Evolutionary conservation across 129 eudicot genomes (phyloP).

Genomic region (Pulicaria dysenterica): DNA sequence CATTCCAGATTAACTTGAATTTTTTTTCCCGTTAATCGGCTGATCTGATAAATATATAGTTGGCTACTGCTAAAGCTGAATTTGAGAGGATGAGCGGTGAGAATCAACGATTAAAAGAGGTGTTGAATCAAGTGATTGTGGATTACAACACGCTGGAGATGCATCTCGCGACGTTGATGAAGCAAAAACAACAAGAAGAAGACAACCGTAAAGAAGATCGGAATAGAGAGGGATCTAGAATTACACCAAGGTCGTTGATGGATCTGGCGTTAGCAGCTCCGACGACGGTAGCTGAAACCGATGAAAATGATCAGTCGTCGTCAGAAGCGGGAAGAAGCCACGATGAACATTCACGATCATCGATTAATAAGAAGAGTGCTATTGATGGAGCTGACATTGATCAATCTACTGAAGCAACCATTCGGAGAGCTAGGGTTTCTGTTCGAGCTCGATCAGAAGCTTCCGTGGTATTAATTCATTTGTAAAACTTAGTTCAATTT

Average conservation of each 20-base stretch:
- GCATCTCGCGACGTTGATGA: slow-evolving; percentile 51
- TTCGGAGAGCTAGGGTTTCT: slow-evolving; percentile 55
- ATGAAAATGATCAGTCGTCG: slow-evolving; percentile 45
- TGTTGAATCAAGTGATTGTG: slow-evolving; percentile 43
- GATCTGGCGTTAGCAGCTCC: slow-evolving; percentile 50
- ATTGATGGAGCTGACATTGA: slow-evolving; percentile 40
- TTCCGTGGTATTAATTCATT: slow-evolving; percentile 37
- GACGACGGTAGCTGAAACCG: background rate
- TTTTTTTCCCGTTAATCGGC: background rate
- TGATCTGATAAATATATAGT: slow-evolving; percentile 29
- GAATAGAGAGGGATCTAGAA: slow-evolving; percentile 16
- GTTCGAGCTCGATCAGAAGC: slow-evolving; percentile 61
- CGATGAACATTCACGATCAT: slow-evolving; percentile 27
- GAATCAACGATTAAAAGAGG: slow-evolving; percentile 49
- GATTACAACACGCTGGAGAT: slow-evolving; percentile 55
- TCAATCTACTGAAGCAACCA: slow-evolving; percentile 58
- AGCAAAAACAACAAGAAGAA: slow-evolving; percentile 31
- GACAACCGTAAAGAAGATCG: slow-evolving; percentile 16
- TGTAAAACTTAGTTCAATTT: background rate
- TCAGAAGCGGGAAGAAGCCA: slow-evolving; percentile 36
- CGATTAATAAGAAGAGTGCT: slow-evolving; percentile 10
- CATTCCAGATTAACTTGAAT: background rate
- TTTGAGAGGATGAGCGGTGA: slow-evolving; percentile 44
- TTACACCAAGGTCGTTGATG: slow-evolving; percentile 41
- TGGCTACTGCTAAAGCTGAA: slow-evolving; percentile 50